phyloP scores from a whole-genome alignment of 768 basidiomycete genomes.

The Leccinum variicolor region DNA sequence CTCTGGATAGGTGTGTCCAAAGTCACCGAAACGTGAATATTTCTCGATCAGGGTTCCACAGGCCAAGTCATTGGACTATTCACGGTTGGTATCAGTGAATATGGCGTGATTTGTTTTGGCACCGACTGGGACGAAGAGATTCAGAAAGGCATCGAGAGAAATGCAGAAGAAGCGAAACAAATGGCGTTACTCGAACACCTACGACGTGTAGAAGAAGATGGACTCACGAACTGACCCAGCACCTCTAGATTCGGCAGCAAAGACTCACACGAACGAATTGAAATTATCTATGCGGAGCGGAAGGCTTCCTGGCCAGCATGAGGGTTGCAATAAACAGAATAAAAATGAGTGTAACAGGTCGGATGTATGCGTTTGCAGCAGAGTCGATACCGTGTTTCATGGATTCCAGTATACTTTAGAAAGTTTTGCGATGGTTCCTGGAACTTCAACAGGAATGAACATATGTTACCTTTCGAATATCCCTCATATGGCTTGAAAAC shows the following conservation, averaged over 20 bases:
- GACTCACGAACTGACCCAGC: constrained; percentile 17
- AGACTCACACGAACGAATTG: neutral
- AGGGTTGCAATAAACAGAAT: neutral
- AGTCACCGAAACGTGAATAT: neutral
- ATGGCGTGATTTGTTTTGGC: constrained; percentile 53
- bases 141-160: constrained; percentile 36
- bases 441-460: neutral
- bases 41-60: constrained; percentile 23
- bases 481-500: neutral
- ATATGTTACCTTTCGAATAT: neutral
- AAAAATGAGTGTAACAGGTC: neutral
- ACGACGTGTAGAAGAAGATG: constrained; percentile 8
- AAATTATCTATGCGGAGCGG: neutral
- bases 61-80: constrained; percentile 75
- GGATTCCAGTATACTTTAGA: neutral
- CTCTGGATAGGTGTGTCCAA: constrained; percentile 45
- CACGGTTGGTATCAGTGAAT: constrained; percentile 67
- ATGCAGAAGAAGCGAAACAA: constrained; percentile 32
- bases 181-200: constrained; percentile 22
- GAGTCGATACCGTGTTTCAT: neutral
- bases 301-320: neutral
- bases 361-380: neutral
- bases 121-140: constrained; percentile 50
- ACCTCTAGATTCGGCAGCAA: neutral
- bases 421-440: neutral